A percentile compares a stretch with the other conserved stretches of the same genome.
These are phyloP conservation scores for Aspergillus niger DNA, from an alignment of 2,329 filamentous ascomycete genomes.

Conservation along the genomic window DNA sequence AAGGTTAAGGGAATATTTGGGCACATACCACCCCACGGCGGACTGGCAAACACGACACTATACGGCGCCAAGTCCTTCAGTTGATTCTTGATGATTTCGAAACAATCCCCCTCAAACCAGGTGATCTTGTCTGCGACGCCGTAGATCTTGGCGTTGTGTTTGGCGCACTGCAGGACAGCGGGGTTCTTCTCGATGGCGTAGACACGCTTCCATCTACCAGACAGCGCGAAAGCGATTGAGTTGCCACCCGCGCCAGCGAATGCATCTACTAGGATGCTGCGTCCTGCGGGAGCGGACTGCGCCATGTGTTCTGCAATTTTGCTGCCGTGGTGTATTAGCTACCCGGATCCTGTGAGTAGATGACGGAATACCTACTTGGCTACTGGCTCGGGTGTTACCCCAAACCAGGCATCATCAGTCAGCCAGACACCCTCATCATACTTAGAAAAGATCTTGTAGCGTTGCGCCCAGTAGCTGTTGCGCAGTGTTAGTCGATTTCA, in stretches of 20 bases:
- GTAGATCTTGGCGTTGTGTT: conserved; percentile 87
- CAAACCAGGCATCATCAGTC: conserved; percentile 95
- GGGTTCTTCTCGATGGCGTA: conserved; percentile 87
- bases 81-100: conserved; percentile 64
- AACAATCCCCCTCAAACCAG: conserved; percentile 86
- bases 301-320: conserved; percentile 75
- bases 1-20: neutral
- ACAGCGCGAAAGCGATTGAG: conserved; percentile 87
- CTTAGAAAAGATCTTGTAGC: conserved; percentile 80
- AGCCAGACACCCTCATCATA: conserved; percentile 89
- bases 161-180: conserved; percentile 80
- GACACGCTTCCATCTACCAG: conserved; percentile 75
- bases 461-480: conserved; percentile 82
- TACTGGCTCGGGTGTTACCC: conserved; percentile 90
- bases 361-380: conserved; percentile 63
- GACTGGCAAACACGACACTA: conserved; percentile 69
- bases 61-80: conserved; percentile 52
- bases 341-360: no score
- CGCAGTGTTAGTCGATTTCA: conserved; percentile 18
- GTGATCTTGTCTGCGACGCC: conserved; percentile 76
- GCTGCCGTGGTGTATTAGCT: conserved; percentile 43
- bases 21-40: conserved; percentile 69
- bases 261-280: conserved; percentile 75
- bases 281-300: conserved; percentile 55
- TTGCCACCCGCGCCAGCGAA: conserved; percentile 95